Percentiles rank a stretch among this genome's conserved stretches.
These are phyloP conservation scores for Nitzschia palea DNA, from an alignment of 108 stramenopile species.

Conservation along the genomic window DNA sequence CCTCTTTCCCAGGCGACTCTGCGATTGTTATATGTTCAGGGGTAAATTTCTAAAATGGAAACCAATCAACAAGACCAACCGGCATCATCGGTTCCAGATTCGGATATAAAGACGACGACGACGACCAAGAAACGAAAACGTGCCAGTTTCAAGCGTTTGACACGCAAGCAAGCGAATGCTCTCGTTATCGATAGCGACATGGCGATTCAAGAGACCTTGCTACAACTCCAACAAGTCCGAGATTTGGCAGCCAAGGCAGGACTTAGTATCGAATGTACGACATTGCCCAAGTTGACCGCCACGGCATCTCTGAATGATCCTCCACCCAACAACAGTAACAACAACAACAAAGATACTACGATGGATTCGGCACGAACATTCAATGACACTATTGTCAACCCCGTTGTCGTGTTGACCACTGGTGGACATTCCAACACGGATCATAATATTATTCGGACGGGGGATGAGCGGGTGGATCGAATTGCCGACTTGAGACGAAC, in stretches of 20 bases:
- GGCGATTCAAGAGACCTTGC: slow-evolving; percentile 31
- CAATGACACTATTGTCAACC: no score
- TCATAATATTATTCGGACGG: slow-evolving; percentile 61
- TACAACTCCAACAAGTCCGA: slow-evolving; percentile 45
- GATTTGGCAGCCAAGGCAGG: slow-evolving; percentile 46
- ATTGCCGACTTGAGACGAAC: slow-evolving; percentile 74
- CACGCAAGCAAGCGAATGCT: slow-evolving; percentile 20
- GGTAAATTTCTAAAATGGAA: no score
- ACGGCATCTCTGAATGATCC: slow-evolving; percentile 15
- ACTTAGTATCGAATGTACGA: slow-evolving; percentile 49
- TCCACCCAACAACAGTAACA: neutral
- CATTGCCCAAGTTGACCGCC: slow-evolving; percentile 5
- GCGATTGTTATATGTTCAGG: no score
- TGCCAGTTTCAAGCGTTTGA: slow-evolving; percentile 1
- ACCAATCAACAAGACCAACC: no score
- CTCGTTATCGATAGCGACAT: slow-evolving; percentile 39
- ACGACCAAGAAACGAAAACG: neutral
- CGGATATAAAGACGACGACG: no score
- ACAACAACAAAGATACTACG: neutral
- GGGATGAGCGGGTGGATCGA: slow-evolving; percentile 52
- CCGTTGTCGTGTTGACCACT: slow-evolving; percentile 27
- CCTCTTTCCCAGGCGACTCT: no score
- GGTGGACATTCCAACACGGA: slow-evolving; percentile 85
- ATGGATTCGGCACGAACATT: no score
- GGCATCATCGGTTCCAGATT: no score